Conservation (phyloP, 208 protist genomes). For the Acanthamoeba triangularis region DNA sequence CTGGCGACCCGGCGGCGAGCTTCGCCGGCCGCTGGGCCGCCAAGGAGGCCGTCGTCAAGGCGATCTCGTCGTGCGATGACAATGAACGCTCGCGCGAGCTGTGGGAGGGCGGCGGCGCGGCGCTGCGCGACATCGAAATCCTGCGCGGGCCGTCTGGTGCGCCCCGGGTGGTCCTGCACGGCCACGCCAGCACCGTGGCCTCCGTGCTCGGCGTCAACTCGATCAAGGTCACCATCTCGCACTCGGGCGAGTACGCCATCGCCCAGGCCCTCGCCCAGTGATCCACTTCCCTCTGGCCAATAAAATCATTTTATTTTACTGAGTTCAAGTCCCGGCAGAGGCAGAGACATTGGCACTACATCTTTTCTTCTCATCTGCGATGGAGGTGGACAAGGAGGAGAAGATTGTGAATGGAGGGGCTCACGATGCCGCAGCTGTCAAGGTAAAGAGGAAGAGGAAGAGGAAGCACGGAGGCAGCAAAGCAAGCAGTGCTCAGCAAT, state of each 20-base stretch:
- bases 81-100: constrained; percentile 51
- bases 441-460: constrained; percentile 22
- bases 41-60: constrained; percentile 92
- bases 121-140: constrained; percentile 86
- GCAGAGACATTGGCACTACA: no score
- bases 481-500: not conserved
- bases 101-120: constrained; percentile 82
- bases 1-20: constrained; percentile 64
- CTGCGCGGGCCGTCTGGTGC: constrained; percentile 76
- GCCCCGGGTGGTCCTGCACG: constrained; percentile 80
- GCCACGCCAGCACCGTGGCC: constrained; percentile 72
- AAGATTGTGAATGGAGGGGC: no score
- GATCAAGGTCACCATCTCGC: constrained; percentile 83
- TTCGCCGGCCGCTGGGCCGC: constrained; percentile 88
- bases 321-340: no score
- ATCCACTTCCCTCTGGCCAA: no score
- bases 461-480: constrained; percentile 49
- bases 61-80: constrained; percentile 78
- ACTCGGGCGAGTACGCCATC: constrained; percentile 79
- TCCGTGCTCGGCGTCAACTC: constrained; percentile 2
- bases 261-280: constrained; percentile 63
- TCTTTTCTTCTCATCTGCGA: no score
- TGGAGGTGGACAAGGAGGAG: no score
- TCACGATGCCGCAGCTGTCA: not conserved
- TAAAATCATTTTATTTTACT: no score